A percentile compares a stretch with the other conserved stretches of the same genome.
These are phyloP conservation scores for Triticum aestivum DNA, from an alignment of 176 grass and related monocot species.

Conservation along the genomic window DNA sequence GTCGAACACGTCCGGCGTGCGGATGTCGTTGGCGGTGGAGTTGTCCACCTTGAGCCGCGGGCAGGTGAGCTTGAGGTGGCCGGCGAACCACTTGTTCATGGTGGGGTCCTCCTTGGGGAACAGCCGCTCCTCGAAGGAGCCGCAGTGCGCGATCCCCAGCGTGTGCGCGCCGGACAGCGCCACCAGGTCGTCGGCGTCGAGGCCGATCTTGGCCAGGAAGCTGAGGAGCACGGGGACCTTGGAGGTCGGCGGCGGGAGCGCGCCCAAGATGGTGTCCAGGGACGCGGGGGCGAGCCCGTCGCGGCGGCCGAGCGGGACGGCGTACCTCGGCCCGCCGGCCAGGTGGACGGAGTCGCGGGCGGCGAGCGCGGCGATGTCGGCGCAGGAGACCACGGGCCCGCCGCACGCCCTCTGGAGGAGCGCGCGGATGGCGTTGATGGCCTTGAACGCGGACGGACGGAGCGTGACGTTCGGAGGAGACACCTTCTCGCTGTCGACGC, in stretches of 20 bases:
- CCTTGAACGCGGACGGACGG: constrained; percentile 54
- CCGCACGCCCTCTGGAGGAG: constrained; percentile 45
- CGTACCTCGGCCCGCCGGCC: constrained; percentile 41
- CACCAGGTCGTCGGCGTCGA: constrained; percentile 49
- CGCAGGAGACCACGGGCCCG: constrained; percentile 64
- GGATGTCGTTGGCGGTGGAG: constrained; percentile 48
- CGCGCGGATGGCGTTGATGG: constrained; percentile 58
- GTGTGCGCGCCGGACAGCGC: constrained; percentile 63
- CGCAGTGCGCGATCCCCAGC: constrained; percentile 55
- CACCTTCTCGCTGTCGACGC: constrained; percentile 43
- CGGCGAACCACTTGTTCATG: too few relatives aligned
- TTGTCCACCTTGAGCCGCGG: background rate
- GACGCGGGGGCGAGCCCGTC: constrained; percentile 26
- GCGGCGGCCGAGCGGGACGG: background rate
- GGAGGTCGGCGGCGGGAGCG: constrained; percentile 25
- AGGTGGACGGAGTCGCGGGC: constrained; percentile 47
- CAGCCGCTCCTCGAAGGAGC: constrained; percentile 37
- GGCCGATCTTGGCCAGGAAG: constrained; percentile 6
- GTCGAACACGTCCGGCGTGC: constrained; percentile 16
- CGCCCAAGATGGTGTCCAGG: background rate
- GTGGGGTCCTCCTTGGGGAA: constrained; percentile 11
- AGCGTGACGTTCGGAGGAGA: constrained; percentile 44
- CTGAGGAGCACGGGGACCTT: background rate
- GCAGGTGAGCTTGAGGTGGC: constrained; percentile 47
- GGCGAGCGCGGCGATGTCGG: constrained; percentile 58